Percentiles rank a stretch among this genome's conserved stretches.
Conservation (phyloP, 106 monocot genomes). For the Phalaenopsis aphrodite region DNA sequence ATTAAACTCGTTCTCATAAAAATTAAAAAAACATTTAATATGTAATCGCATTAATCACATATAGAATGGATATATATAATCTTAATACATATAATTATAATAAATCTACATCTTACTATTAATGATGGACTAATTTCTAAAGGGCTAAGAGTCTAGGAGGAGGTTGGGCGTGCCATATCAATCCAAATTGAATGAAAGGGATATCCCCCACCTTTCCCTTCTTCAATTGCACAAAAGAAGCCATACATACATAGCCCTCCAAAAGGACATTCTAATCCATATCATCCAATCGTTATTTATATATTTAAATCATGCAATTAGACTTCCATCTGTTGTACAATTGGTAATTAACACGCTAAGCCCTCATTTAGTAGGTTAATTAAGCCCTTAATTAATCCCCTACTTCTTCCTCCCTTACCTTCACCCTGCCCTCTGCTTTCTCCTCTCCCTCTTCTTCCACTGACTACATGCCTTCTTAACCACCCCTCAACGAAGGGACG, state of each 20-base stretch:
- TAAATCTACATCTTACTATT: neutral
- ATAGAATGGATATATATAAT: too few species aligned
- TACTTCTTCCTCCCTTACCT: too few species aligned
- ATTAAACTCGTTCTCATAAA: too few species aligned
- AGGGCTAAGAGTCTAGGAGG: neutral
- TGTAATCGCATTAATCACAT: too few species aligned
- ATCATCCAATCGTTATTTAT: neutral
- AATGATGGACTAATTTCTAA: neutral
- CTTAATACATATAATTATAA: too few species aligned
- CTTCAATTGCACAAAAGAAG: slow-evolving; percentile 1
- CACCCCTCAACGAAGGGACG: neutral
- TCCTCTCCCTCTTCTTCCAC: neutral
- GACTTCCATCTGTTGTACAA: neutral
- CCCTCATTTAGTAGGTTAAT: neutral
- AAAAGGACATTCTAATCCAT: slow-evolving; percentile 1
- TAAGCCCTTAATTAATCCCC: neutral
- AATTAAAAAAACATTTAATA: too few species aligned
- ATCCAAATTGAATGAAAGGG: slow-evolving; percentile 1
- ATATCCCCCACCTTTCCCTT: slow-evolving; percentile 1
- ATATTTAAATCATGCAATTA: neutral
- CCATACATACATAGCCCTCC: neutral
- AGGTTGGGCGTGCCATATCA: neutral
- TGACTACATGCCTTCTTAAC: neutral
- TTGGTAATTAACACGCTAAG: neutral
- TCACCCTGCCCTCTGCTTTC: neutral